Base-by-base conservation (phyloP, 2,329 filamentous ascomycete species). In the Graphilbum sp. region DNA sequence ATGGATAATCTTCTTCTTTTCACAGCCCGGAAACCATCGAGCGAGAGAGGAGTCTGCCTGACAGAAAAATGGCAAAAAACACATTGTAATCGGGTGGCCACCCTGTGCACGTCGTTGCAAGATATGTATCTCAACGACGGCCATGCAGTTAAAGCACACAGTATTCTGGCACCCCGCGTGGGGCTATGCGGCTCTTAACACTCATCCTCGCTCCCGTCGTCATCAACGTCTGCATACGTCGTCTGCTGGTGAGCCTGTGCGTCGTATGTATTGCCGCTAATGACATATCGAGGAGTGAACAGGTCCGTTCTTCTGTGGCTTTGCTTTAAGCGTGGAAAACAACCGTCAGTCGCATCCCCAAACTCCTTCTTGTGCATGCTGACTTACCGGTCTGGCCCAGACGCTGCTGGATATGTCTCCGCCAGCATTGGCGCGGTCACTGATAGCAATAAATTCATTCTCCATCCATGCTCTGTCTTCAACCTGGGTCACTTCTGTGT, bases 381-480 rank as follows among this genome's bases (percentile, higher is more conserved):
- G 27, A 35, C 43, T 18, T 41, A 48, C 46, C n/a, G 46, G 46
- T n/a, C 36, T 32, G 7, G 45, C 46, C 46, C 46, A 48, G 3
- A 37, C 41, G 16, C 27, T 38, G n/a, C 30, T 13, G 10, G 20
- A 21, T 1, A 12, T 29, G 13, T 12, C 5, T 12, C 5, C 27
- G 13, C 5, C 10, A 29, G 7, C 13, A 29, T 13, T 12, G 10
- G 11, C 27, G 13, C 8, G 10, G 13, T 6, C 27, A 29, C 25
- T 25, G 6, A 25, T 12, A 30, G 33, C 12, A 18, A 27, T 18
- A 5, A 42, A 37, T 10, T 36, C 36, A 11, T 34, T 32, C 8
- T 43, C 43, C 31, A 41, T 38, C 45, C 41, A 39, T 2, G 31
- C 24, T 9, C 17, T n/a, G 8, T 32, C 15, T 5, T 9, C 18